phyloP scores from a whole-genome alignment of 345 rosid genomes.

The Lumnitzera racemosa region DNA sequence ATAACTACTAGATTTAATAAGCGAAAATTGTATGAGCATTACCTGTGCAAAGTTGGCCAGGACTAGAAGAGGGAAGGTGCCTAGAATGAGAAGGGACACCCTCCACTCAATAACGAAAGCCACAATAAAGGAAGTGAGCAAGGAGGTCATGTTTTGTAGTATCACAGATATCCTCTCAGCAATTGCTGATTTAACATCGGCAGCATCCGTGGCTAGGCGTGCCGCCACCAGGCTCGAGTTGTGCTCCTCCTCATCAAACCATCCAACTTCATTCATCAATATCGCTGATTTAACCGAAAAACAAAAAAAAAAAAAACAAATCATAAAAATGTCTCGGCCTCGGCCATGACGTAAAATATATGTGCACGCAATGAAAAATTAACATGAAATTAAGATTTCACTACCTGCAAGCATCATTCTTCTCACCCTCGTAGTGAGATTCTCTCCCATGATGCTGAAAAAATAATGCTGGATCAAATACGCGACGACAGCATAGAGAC shows the following conservation, averaged over 20 bases:
- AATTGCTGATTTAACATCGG: conserved; percentile 92
- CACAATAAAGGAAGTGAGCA: conserved; percentile 92
- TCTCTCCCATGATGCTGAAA: conserved; percentile 99
- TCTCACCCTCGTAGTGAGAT: conserved; percentile 94
- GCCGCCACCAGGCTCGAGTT: conserved; percentile 93
- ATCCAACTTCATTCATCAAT: conserved; percentile 95
- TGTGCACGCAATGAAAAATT: background rate
- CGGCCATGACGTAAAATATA: background rate
- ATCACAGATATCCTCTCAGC: conserved; percentile 97
- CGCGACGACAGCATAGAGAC: conserved; percentile 90
- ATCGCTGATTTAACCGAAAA: conserved; percentile 40
- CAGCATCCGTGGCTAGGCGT: conserved; percentile 83
- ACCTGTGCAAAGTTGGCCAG: conserved; percentile 99
- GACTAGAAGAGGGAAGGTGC: conserved; percentile 90
- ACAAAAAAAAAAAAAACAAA: conserved; percentile 3
- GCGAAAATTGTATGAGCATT: conserved; percentile 3
- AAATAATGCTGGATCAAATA: conserved; percentile 98
- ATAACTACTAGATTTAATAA: conserved; percentile 39
- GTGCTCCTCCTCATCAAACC: conserved; percentile 99
- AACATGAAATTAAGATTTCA: background rate
- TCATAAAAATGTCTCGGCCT: too few species aligned
- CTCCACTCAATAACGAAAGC: conserved; percentile 99
- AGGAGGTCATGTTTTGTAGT: conserved; percentile 97
- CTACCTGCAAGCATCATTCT: conserved; percentile 99
- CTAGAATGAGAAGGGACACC: conserved; percentile 94